A percentile compares a stretch with the other conserved stretches of the same genome.
These are phyloP conservation scores for Chenopodium berlandieri DNA, from an alignment of 148 eudicot genomes.

Conservation along the genomic window DNA sequence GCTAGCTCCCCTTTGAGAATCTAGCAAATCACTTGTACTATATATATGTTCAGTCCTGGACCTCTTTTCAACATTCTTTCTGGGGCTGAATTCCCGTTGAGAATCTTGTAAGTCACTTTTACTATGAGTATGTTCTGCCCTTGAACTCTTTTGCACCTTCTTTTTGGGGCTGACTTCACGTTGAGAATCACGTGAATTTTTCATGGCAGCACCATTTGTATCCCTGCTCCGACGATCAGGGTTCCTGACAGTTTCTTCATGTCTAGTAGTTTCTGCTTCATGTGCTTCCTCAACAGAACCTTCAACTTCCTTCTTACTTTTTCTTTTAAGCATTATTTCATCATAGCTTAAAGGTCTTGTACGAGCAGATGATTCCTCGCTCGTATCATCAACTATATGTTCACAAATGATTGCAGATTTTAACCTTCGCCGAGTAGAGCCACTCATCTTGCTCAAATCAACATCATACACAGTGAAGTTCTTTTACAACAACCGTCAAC, in stretches of 20 bases:
- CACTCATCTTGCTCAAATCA: slow-evolving; percentile 52
- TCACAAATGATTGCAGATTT: slow-evolving; percentile 41
- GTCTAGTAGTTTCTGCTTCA: slow-evolving; percentile 25
- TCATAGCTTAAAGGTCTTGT: slow-evolving; percentile 90
- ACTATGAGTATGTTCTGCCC: slow-evolving; percentile 32
- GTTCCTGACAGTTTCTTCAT: slow-evolving; percentile 26
- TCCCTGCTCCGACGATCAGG: slow-evolving; percentile 33
- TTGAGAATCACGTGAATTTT: slow-evolving; percentile 37
- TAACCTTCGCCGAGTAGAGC: slow-evolving; percentile 46
- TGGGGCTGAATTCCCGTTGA: too few species aligned
- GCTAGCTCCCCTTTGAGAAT: slow-evolving; percentile 27
- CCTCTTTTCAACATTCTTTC: too few species aligned
- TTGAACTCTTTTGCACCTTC: slow-evolving; percentile 39
- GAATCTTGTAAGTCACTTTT: slow-evolving; percentile 15
- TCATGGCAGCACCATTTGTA: slow-evolving; percentile 23
- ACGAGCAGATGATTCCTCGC: slow-evolving; percentile 82
- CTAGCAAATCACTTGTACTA: too few species aligned
- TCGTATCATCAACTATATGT: slow-evolving; percentile 34
- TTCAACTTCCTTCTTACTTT: slow-evolving; percentile 47
- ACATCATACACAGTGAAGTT: slow-evolving; percentile 7
- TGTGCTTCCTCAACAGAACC: slow-evolving; percentile 29
- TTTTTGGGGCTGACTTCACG: slow-evolving; percentile 36
- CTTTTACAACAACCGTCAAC: slow-evolving; percentile 4
- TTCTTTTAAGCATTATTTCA: slow-evolving; percentile 76
- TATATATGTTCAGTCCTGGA: too few species aligned